Conservation (phyloP, 768 basidiomycete genomes). For the Roridomyces roridus region DNA sequence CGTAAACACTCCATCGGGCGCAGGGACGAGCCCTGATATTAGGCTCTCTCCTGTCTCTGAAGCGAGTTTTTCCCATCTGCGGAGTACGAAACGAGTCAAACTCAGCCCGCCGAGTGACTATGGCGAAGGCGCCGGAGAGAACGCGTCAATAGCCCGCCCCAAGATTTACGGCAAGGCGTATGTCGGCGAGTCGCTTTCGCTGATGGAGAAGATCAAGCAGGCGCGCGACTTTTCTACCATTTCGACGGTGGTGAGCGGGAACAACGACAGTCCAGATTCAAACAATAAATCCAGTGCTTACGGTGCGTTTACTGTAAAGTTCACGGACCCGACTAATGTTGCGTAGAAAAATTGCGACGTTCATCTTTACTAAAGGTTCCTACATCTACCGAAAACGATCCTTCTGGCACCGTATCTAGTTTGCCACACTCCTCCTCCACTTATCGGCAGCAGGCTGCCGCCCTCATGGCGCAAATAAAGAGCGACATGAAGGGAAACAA, state of each 20-base stretch:
- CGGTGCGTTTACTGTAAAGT: constrained; percentile 23
- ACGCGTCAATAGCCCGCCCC: constrained; percentile 56
- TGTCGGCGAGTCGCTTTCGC: constrained; percentile 74
- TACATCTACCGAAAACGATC: constrained; percentile 31
- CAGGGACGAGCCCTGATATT: constrained; percentile 51
- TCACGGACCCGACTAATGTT: constrained; percentile 2
- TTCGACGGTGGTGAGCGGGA: constrained; percentile 61
- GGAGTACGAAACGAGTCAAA: constrained; percentile 83
- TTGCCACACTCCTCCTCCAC: constrained; percentile 64
- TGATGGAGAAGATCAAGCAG: constrained; percentile 83
- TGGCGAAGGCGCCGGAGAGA: constrained; percentile 54
- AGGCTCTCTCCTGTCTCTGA: constrained; percentile 56
- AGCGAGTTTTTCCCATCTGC: constrained; percentile 56
- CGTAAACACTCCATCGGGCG: constrained; percentile 72
- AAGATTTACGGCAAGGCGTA: constrained; percentile 64
- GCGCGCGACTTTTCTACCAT: constrained; percentile 81
- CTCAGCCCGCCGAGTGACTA: constrained; percentile 72
- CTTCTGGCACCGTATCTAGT: constrained; percentile 34
- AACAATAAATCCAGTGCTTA: constrained; percentile 24
- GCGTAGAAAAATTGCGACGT: constrained; percentile 36
- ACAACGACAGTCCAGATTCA: constrained; percentile 34
- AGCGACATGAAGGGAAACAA: constrained; percentile 78
- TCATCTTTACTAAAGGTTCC: constrained; percentile 42
- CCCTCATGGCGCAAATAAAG: constrained; percentile 86
- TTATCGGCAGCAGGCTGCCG: constrained; percentile 79